Percentiles rank a stretch among this genome's conserved stretches.
Evolutionary conservation across 1,139 yeast genomes (phyloP).

Genomic region (Hyphopichia fennica): DNA sequence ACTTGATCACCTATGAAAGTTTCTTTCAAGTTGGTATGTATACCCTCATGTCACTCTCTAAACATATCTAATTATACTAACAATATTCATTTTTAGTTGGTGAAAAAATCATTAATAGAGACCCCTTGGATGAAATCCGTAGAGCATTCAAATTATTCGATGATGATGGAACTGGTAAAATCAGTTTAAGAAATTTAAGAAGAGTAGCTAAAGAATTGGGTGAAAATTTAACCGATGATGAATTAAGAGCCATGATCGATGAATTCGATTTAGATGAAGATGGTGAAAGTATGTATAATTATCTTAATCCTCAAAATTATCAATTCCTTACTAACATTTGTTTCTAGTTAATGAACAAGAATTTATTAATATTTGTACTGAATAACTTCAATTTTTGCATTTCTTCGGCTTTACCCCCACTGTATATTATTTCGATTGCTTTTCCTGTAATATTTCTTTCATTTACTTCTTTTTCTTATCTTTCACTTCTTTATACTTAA

Average conservation of each 20-base stretch:
- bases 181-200: constrained; percentile 76
- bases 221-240: constrained; percentile 89
- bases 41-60: not conserved
- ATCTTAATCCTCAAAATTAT: not conserved
- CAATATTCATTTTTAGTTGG: constrained; percentile 50
- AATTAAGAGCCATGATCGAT: constrained; percentile 93
- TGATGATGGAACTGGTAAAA: constrained; percentile 85
- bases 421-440: not conserved
- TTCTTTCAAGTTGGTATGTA: constrained; percentile 70
- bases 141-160: constrained; percentile 91
- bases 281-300: constrained; percentile 66
- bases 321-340: constrained; percentile 20
- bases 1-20: constrained; percentile 75
- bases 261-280: constrained; percentile 97
- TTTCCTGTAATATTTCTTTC: not conserved
- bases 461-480: not conserved
- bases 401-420: not conserved
- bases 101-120: constrained; percentile 74
- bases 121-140: constrained; percentile 88
- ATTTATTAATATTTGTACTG: constrained; percentile 86
- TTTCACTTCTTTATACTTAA: no score
- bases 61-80: constrained; percentile 22
- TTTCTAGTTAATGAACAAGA: constrained; percentile 75
- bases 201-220: constrained; percentile 92
- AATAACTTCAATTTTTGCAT: constrained; percentile 27